Base-by-base conservation (phyloP, 2,329 filamentous ascomycete species). In the Phyllosticta paracitricarpa region DNA sequence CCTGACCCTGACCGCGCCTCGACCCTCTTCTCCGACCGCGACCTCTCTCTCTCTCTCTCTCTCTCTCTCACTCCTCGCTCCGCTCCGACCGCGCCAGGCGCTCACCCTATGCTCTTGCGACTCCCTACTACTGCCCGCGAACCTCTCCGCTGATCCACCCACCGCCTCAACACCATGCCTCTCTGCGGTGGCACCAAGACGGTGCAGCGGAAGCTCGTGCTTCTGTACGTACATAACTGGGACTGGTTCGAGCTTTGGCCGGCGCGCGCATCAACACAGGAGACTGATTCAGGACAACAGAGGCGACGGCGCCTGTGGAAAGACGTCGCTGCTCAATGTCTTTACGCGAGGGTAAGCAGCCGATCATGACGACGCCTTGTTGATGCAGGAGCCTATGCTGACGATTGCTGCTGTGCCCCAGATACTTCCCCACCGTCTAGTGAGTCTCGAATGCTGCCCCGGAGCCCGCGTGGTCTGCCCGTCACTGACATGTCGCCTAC, bases 341-440 rank as follows among this genome's bases (percentile, higher is more conserved):
- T 99, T 99, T 78, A 99, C 94, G 68, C 86, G 93, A 88, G 93
- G 93, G 89, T 95, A 79, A 69, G 85, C 59, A 22, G 19, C 19
- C 19, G 63, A 56, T 53, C 62, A 57, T 57, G 26, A 48, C 54
- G 51, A 40, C 2, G 19, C 19, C 19, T 22, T 22, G 19, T 54
- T 51, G 55, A 22, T 53, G 30, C 57, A 48, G 54, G 59, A 57
- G 51, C 59, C 55, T 35, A 56, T 54, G 61, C 66, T 70, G 62
- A 69, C 58, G 35, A 28, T 33, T 22, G 64, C 56, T 64, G 61
- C 65, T 51, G 56, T 26, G 55, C 62, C 19, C 26, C 64, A 93
- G 90, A 65, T 96, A 97, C 77, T 99, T 99, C 76, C 93, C 93
- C 58, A 97, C 93, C 62, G 93, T 97, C 71, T 97, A 97, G 84